Percentiles rank a stretch among this genome's conserved stretches.
phyloP scores from a whole-genome alignment of 108 stramenopile genomes.

The Skeletonema menzelii region DNA sequence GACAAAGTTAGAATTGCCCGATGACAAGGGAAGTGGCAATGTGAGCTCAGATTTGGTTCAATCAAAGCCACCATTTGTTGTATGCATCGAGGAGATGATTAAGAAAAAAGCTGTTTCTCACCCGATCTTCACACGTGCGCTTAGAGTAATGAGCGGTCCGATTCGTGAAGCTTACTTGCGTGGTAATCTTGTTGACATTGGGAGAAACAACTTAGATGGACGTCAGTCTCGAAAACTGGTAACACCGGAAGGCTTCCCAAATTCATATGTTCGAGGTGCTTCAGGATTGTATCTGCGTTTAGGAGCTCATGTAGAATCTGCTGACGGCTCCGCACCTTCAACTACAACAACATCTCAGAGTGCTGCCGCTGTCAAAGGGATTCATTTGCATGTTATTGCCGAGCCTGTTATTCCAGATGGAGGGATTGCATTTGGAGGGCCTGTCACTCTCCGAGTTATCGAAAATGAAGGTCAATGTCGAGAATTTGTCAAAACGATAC shows the following conservation, averaged over 20 bases:
- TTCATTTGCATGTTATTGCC: slow-evolving; percentile 68
- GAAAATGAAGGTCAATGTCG: slow-evolving; percentile 83
- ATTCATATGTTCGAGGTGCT: slow-evolving; percentile 80
- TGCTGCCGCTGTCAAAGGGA: slow-evolving; percentile 72
- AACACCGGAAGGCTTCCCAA: slow-evolving; percentile 86
- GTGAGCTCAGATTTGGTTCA: slow-evolving; percentile 7
- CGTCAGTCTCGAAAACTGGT: slow-evolving; percentile 57
- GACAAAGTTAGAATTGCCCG: slow-evolving; percentile 49
- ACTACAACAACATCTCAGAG: slow-evolving; percentile 23
- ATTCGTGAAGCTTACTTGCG: slow-evolving; percentile 75
- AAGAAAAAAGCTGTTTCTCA: slow-evolving; percentile 83
- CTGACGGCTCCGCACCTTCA: slow-evolving; percentile 46
- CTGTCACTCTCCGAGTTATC: slow-evolving; percentile 81
- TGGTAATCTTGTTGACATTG: slow-evolving; percentile 81
- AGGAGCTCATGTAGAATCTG: slow-evolving; percentile 81
- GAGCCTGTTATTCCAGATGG: slow-evolving; percentile 85
- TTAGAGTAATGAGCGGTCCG: slow-evolving; percentile 78
- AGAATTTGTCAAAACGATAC: slow-evolving; percentile 75
- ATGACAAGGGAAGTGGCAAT: slow-evolving; percentile 22
- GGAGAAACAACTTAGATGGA: slow-evolving; percentile 55
- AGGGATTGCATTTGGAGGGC: slow-evolving; percentile 77
- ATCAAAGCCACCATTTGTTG: slow-evolving; percentile 64
- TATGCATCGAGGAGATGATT: slow-evolving; percentile 82
- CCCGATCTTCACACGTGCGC: slow-evolving; percentile 74
- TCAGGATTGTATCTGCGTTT: slow-evolving; percentile 76